Percentiles rank a stretch among this genome's conserved stretches.
Evolutionary conservation across 2,329 filamentous ascomycete genomes (phyloP).

Genomic region (Fusarium redolens): DNA sequence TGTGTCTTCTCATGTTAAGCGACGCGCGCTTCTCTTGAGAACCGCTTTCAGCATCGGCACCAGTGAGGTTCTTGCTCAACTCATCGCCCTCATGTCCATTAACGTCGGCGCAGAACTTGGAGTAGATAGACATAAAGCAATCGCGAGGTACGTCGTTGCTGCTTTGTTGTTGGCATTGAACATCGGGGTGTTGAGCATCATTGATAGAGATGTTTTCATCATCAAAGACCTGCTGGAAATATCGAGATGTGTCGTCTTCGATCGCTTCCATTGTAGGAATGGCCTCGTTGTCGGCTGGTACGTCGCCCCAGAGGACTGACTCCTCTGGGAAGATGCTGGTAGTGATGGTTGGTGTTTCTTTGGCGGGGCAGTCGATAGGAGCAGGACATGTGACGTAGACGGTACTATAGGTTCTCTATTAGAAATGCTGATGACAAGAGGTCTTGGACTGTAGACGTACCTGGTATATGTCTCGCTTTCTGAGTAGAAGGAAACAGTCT

Average conservation of each 20-base stretch:
- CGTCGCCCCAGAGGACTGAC: not conserved
- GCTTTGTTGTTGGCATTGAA: not conserved
- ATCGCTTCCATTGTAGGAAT: not conserved
- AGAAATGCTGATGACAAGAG: rapidly evolving
- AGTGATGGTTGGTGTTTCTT: not conserved
- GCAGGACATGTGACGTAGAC: not conserved
- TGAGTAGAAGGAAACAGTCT: not conserved
- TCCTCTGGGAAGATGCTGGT: slow-evolving; percentile 3
- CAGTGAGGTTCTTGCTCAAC: not conserved
- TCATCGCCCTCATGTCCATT: not conserved
- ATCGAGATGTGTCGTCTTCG: not conserved
- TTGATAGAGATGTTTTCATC: slow-evolving; percentile 7
- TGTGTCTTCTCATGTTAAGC: not conserved
- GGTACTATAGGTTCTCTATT: not conserved
- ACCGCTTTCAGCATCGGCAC: not conserved
- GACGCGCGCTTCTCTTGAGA: slow-evolving; percentile 1
- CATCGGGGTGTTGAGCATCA: not conserved
- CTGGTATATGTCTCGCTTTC: not conserved
- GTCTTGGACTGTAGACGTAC: not conserved
- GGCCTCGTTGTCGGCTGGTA: not conserved
- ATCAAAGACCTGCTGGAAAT: not conserved
- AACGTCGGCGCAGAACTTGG: not conserved
- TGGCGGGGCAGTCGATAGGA: not conserved
- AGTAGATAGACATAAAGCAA: slow-evolving; percentile 1
- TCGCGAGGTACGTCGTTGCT: not conserved